Percentiles rank a stretch among this genome's conserved stretches.
Conservation (phyloP, 805 yeast species). For the Wickerhamomyces pijperi region DNA sequence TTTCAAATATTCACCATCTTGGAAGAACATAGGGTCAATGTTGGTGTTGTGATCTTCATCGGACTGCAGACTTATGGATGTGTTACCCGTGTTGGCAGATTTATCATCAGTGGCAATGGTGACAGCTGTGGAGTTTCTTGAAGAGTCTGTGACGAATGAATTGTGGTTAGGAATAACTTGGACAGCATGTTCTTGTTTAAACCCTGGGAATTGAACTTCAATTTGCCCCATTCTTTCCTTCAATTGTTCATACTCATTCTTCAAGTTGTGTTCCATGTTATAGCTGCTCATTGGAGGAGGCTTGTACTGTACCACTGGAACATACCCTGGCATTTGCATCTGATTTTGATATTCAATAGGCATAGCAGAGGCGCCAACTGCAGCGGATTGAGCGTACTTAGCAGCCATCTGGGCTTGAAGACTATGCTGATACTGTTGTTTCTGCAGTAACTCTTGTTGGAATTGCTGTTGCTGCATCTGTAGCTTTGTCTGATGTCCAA, state of each 20-base stretch:
- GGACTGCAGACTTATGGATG: too few species aligned
- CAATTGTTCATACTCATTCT: constrained; percentile 7
- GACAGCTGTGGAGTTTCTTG: neutral
- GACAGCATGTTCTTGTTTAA: constrained; percentile 1
- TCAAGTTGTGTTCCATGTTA: constrained; percentile 7
- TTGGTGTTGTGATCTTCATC: neutral
- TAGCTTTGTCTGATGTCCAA: constrained; percentile 5
- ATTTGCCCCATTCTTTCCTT: constrained; percentile 6
- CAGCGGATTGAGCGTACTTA: constrained; percentile 14
- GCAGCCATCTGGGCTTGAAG: constrained; percentile 14
- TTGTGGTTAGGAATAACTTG: neutral
- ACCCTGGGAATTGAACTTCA: constrained; percentile 3
- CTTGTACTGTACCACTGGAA: too few species aligned
- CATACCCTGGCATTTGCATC: too few species aligned
- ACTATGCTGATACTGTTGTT: constrained; percentile 11
- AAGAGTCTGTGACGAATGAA: neutral
- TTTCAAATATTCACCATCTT: constrained; percentile 6
- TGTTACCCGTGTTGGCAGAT: neutral
- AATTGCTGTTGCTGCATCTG: constrained; percentile 12
- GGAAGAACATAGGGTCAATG: constrained; percentile 10
- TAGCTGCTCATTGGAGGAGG: constrained; percentile 4
- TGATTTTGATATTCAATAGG: neutral
- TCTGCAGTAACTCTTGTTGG: constrained; percentile 10
- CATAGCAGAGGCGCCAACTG: constrained; percentile 3
- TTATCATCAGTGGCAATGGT: neutral